These are phyloP conservation scores for Candida sp. DNA, from an alignment of 1,139 yeast species.

Conservation along the genomic window DNA sequence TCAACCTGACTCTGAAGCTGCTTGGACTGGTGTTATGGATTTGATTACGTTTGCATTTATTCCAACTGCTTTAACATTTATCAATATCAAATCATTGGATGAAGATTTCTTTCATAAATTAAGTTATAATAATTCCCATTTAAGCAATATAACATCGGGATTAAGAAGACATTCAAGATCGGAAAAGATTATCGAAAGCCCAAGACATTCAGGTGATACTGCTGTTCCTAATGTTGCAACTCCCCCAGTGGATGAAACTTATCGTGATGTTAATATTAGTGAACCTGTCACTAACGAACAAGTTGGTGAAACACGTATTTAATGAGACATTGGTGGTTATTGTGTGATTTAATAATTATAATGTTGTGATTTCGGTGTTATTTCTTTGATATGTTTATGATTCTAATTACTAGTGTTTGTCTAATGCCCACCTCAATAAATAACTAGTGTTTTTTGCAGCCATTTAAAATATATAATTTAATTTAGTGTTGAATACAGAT, in stretches of 20 bases:
- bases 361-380: too few relatives aligned
- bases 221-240: constrained; percentile 14
- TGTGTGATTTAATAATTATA: too few relatives aligned
- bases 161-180: constrained; percentile 10
- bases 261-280: too few relatives aligned
- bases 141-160: neutral
- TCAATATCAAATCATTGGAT: constrained; percentile 24
- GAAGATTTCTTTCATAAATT: constrained; percentile 27
- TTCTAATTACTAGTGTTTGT: too few relatives aligned
- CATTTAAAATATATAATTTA: too few relatives aligned
- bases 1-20: constrained; percentile 65
- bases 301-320: too few relatives aligned
- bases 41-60: constrained; percentile 40
- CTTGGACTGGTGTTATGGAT: constrained; percentile 62
- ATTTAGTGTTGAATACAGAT: too few relatives aligned
- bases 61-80: constrained; percentile 36
- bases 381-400: too few relatives aligned
- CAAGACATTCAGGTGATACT: constrained; percentile 35
- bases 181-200: constrained; percentile 22
- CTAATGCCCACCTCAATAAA: too few relatives aligned
- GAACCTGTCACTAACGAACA: too few relatives aligned
- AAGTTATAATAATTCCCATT: neutral
- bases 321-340: too few relatives aligned
- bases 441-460: too few relatives aligned
- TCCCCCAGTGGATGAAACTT: neutral